These are phyloP conservation scores for Lactarius trivialis DNA, from an alignment of 768 basidiomycete genomes.

Conservation along the genomic window DNA sequence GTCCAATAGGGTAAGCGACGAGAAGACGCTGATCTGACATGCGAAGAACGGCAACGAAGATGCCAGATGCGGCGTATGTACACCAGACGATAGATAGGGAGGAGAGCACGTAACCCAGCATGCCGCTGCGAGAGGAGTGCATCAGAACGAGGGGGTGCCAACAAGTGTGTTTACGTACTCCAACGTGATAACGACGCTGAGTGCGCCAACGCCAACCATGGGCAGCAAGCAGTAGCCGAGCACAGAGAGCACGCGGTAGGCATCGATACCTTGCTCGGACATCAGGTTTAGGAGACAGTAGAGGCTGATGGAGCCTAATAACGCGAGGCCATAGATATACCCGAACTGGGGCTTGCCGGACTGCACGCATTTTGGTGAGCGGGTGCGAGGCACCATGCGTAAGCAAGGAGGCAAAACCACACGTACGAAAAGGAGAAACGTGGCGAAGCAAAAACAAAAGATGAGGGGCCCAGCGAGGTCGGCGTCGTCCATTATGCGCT, in stretches of 20 bases:
- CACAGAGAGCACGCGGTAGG: slow-evolving; percentile 91
- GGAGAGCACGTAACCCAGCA: slow-evolving; percentile 81
- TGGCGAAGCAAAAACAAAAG: slow-evolving; percentile 92
- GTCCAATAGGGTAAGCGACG: slow-evolving; percentile 92
- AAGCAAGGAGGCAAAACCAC: not conserved
- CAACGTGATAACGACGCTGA: slow-evolving; percentile 80
- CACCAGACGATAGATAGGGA: slow-evolving; percentile 88
- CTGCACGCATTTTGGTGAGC: slow-evolving; percentile 35
- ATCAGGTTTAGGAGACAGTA: slow-evolving; percentile 95
- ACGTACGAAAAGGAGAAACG: slow-evolving; percentile 86
- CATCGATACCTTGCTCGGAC: slow-evolving; percentile 92
- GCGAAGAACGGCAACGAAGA: slow-evolving; percentile 90
- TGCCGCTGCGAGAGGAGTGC: slow-evolving; percentile 44
- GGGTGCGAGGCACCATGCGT: not conserved
- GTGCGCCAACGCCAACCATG: slow-evolving; percentile 88
- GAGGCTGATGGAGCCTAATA: slow-evolving; percentile 88
- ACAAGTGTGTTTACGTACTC: slow-evolving; percentile 53
- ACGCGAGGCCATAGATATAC: slow-evolving; percentile 96
- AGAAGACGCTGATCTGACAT: slow-evolving; percentile 94
- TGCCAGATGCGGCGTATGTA: slow-evolving; percentile 91
- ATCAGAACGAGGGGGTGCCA: slow-evolving; percentile 15
- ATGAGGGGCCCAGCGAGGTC: slow-evolving; percentile 95
- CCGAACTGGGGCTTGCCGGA: slow-evolving; percentile 98
- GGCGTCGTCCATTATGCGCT: slow-evolving; percentile 97
- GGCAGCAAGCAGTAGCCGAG: slow-evolving; percentile 95